Conservation (phyloP, 371 early-diverging fungal species). For the Mortierella sp. region DNA sequence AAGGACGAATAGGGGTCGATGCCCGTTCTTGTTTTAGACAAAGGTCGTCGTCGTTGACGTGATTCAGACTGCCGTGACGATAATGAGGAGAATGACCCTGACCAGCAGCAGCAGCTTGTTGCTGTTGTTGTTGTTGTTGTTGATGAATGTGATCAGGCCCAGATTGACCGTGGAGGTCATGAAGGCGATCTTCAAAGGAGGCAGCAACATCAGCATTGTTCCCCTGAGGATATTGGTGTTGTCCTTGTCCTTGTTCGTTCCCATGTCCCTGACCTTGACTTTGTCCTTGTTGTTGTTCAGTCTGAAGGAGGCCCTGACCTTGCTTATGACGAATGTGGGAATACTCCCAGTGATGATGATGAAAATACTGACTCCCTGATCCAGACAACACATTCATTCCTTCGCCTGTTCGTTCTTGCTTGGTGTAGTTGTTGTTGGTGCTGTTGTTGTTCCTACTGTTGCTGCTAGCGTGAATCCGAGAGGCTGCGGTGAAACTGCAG, state of each 20-base stretch:
- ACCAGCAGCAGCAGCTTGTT: neutral
- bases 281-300: neutral
- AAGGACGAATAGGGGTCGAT: constrained; percentile 17
- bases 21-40: neutral
- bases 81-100: neutral
- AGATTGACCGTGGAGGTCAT: neutral
- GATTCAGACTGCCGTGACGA: constrained; percentile 6
- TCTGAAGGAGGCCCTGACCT: neutral
- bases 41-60: constrained; percentile 8
- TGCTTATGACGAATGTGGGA: constrained; percentile 4
- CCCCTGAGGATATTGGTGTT: neutral
- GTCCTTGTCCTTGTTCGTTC: neutral
- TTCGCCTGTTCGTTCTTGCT: neutral
- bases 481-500: constrained; percentile 22
- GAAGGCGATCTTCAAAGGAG: neutral
- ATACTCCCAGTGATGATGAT: neutral
- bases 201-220: neutral
- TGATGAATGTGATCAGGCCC: constrained; percentile 3
- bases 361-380: neutral
- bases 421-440: neutral
- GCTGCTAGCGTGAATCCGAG: constrained; percentile 12
- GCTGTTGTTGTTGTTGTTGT: neutral
- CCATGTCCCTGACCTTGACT: neutral
- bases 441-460: constrained; percentile 1
- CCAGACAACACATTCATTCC: neutral